A percentile compares a stretch with the other conserved stretches of the same genome.
These are phyloP conservation scores for Phytopythium chamaehyphon DNA, from an alignment of 352 stramenopile species.

Conservation along the genomic window DNA sequence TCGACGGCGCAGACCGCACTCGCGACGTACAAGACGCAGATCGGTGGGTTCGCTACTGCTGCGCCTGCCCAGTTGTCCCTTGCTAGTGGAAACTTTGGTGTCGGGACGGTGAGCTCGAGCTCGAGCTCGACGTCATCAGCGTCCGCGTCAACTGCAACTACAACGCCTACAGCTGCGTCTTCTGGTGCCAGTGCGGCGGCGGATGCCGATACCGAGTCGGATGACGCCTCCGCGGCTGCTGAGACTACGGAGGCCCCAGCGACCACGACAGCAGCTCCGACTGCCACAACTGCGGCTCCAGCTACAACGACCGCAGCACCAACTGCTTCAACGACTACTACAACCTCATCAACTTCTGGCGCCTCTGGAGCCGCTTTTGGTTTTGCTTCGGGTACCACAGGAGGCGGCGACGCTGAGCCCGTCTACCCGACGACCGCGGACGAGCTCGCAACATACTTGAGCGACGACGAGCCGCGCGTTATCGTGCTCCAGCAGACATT, in stretches of 20 bases:
- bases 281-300: background rate
- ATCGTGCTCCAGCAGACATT: slow-evolving; percentile 39
- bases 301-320: too few species aligned
- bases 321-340: too few species aligned
- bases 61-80: slow-evolving; percentile 11
- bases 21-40: slow-evolving; percentile 9
- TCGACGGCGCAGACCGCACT: slow-evolving; percentile 12
- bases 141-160: too few species aligned
- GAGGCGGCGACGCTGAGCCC: slow-evolving; percentile 18
- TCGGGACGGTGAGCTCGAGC: slow-evolving; percentile 3
- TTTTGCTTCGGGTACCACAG: slow-evolving; percentile 22
- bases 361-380: slow-evolving; percentile 8
- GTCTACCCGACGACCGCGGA: slow-evolving; percentile 27
- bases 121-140: too few species aligned
- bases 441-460: slow-evolving; percentile 24
- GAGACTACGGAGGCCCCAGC: background rate
- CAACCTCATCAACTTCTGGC: background rate
- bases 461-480: slow-evolving; percentile 18
- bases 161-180: too few species aligned
- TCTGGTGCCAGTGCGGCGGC: too few species aligned
- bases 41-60: slow-evolving; percentile 10
- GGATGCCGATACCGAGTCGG: background rate
- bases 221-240: background rate
- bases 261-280: background rate
- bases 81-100: slow-evolving; percentile 9